Evolutionary conservation across 2,329 filamentous ascomycete genomes (phyloP), one percentile per base, ranked within the genome.

Genomic region (Eutypa lata): DNA sequence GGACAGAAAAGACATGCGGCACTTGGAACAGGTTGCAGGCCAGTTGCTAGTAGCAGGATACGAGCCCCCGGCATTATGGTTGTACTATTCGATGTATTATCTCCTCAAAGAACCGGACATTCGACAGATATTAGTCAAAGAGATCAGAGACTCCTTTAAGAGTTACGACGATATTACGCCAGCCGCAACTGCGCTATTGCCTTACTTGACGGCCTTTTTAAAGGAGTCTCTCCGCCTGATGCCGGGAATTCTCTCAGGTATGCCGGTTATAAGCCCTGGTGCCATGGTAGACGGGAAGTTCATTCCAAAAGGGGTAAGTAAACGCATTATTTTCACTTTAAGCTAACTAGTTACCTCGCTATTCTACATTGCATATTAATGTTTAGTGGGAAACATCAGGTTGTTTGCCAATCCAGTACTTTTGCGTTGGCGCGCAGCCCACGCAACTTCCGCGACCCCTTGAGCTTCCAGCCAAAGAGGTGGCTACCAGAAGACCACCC

Each of bases 201-300:
- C 58, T 3, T 72, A 73, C 50, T 60, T 73, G 18, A 56, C 61
- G 13, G 69, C 70, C 2, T 65, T 65, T n/a, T 54, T 73, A 1
- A 52, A 65, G 22, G 71, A 73, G 54, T 60, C 58, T 2, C 61
- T 72, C 2, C 61, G 70, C 21, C 49, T 69, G 11, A 66, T 64
- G 51, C 68, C 68, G 5, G 65, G 64, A 1, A 62, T 65, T 2
- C 60, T 64, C 10, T 56, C 38, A 16, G 55, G 56, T 3, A 47
- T 58, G 51, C 56, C 55, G 7, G 19, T 51, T 1, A 22, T 51
- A n/a, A 58, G 54, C 42, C 57, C 57, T 18, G 57, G 59, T 6
- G 52, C 57, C 6, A 19, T 37, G 7, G 53, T 57, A 7, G 57
- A 57, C 31, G 55, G 56, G n/a, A 40, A n/a, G 13, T 60, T 54